Percentiles rank a stretch among this genome's conserved stretches.
Conservation (phyloP, 306 rosid genomes). For the Coriaria nepalensis region DNA sequence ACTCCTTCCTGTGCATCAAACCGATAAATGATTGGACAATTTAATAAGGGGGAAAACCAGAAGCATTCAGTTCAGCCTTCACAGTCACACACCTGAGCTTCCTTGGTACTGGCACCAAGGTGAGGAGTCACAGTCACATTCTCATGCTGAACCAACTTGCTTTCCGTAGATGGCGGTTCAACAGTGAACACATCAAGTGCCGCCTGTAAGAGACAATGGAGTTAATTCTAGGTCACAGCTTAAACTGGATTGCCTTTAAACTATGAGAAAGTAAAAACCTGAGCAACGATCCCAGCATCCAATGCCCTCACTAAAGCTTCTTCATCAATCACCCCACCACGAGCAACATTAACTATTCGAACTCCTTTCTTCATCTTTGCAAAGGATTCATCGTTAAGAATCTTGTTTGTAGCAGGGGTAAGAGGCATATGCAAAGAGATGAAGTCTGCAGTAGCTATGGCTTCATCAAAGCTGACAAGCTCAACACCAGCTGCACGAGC, state of each 20-base stretch:
- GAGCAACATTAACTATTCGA: constrained; percentile 87
- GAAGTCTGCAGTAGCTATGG: constrained; percentile 76
- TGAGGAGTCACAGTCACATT: constrained; percentile 92
- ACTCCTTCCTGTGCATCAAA: constrained; percentile 76
- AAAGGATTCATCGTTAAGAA: constrained; percentile 84
- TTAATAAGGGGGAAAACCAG: constrained; percentile 2
- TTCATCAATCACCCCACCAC: constrained; percentile 96
- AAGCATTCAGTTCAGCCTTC: constrained; percentile 1
- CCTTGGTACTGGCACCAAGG: constrained; percentile 95
- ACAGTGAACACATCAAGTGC: constrained; percentile 89
- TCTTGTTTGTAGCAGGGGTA: constrained; percentile 67
- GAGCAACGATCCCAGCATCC: constrained; percentile 86
- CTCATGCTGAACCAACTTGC: constrained; percentile 68
- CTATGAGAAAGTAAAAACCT: constrained; percentile 30
- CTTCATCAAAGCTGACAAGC: constrained; percentile 88
- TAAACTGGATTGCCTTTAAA: constrained; percentile 2
- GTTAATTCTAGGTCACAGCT: neutral
- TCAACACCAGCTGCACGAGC: constrained; percentile 96
- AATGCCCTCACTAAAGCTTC: constrained; percentile 87
- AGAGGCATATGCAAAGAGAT: constrained; percentile 97
- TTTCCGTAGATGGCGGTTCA: constrained; percentile 75
- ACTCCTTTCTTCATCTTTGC: constrained; percentile 96
- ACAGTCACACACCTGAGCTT: constrained; percentile 59
- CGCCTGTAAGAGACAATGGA: constrained; percentile 39
- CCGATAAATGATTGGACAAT: constrained; percentile 9